Conservation (phyloP, 345 rosid genomes). For the Aquilaria sinensis region DNA sequence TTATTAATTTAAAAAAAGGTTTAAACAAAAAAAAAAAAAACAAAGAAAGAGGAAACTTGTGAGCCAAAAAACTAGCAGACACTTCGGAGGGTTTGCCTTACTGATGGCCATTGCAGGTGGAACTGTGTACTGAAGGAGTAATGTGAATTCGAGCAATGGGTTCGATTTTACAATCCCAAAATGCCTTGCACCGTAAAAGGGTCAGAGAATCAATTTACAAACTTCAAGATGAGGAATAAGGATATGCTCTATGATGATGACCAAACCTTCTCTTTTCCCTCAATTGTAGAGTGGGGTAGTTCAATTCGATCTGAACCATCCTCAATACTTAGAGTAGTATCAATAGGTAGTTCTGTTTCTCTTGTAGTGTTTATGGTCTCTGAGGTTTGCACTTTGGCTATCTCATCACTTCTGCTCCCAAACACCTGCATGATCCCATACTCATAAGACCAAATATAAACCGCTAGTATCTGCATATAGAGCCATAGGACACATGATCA, state of each 20-base stretch:
- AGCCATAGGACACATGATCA: not conserved
- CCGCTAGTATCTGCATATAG: slow-evolving; percentile 22
- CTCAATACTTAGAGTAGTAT: not conserved
- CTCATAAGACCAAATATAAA: slow-evolving; percentile 37
- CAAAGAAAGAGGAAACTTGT: too few species aligned
- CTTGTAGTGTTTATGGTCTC: slow-evolving; percentile 3
- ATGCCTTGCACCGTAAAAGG: slow-evolving; percentile 11
- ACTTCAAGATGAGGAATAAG: too few species aligned
- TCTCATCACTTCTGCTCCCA: slow-evolving; percentile 2
- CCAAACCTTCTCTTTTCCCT: slow-evolving; percentile 8
- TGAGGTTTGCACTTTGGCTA: not conserved
- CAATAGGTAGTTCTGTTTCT: slow-evolving; percentile 1
- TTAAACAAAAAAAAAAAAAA: not conserved
- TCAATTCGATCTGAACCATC: not conserved
- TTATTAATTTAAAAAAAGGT: too few species aligned
- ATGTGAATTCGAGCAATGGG: slow-evolving; percentile 14
- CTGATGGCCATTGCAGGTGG: slow-evolving; percentile 27
- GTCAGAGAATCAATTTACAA: not conserved
- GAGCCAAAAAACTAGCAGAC: too few species aligned
- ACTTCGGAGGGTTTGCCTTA: not conserved
- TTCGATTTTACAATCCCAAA: slow-evolving; percentile 16
- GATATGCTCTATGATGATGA: too few species aligned
- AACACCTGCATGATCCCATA: slow-evolving; percentile 22
- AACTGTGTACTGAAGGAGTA: slow-evolving; percentile 28
- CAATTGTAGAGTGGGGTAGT: slow-evolving; percentile 7